A percentile compares a stretch with the other conserved stretches of the same genome.
phyloP scores from a whole-genome alignment of 768 basidiomycete species.

The Tricholoma saponaceum region DNA sequence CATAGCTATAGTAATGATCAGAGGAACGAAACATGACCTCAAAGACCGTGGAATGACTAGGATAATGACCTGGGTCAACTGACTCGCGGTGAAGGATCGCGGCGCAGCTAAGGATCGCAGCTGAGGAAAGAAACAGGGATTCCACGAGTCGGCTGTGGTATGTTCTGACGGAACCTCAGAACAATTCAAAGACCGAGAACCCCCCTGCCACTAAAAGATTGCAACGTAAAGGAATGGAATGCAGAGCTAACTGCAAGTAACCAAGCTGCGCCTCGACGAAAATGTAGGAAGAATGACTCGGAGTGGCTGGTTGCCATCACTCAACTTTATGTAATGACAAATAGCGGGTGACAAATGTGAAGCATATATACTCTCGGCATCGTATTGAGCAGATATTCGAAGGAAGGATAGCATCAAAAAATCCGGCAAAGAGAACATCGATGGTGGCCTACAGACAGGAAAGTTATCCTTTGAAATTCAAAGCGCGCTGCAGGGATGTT shows the following conservation, averaged over 20 bases:
- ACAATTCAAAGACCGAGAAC: slow-evolving; percentile 6
- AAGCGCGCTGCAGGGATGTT: no score
- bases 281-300: slow-evolving; percentile 3
- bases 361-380: no score
- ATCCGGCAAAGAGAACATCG: no score
- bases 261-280: slow-evolving; percentile 19
- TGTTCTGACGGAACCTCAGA: slow-evolving; percentile 7
- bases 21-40: slow-evolving; percentile 57
- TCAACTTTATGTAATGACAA: no score
- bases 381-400: no score
- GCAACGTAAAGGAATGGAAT: slow-evolving; percentile 37
- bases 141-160: slow-evolving; percentile 23
- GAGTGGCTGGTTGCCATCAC: not conserved
- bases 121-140: slow-evolving; percentile 65
- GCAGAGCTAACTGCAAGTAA: slow-evolving; percentile 43
- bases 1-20: slow-evolving; percentile 49
- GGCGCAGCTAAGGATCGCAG: slow-evolving; percentile 68
- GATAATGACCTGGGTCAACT: slow-evolving; percentile 44
- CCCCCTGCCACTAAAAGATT: slow-evolving; percentile 6
- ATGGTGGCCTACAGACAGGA: no score
- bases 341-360: no score
- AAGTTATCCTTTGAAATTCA: no score
- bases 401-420: no score
- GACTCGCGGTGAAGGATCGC: slow-evolving; percentile 66
- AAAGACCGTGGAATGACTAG: slow-evolving; percentile 62